A percentile compares a stretch with the other conserved stretches of the same genome.
Conservation (phyloP, 164 flowering plant genomes). For the Cinnamomum chago region DNA sequence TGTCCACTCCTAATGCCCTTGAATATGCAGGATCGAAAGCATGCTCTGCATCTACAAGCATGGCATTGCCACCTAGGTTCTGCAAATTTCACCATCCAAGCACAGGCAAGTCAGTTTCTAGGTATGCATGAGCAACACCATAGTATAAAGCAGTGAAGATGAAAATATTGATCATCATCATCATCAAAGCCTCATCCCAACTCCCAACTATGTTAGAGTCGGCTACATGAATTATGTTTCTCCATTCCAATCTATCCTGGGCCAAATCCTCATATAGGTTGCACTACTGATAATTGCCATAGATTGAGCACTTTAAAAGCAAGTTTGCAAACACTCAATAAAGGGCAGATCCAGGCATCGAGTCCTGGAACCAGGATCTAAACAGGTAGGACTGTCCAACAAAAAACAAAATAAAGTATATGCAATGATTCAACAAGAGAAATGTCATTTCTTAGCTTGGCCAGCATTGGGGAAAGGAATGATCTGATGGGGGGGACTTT, state of each 20-base stretch:
- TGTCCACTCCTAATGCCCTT: slow-evolving; percentile 88
- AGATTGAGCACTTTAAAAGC: neutral
- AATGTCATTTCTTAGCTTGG: too few species aligned
- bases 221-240: neutral
- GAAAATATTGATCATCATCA: neutral
- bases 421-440: neutral
- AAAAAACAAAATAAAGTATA: neutral
- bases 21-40: slow-evolving; percentile 99
- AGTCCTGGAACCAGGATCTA: neutral
- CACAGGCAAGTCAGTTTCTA: slow-evolving; percentile 5
- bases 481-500: neutral
- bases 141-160: neutral
- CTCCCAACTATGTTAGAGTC: neutral
- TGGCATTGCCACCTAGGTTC: slow-evolving; percentile 94
- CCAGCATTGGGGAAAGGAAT: neutral
- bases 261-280: too few species aligned
- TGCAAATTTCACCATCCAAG: slow-evolving; percentile 29
- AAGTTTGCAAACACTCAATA: neutral
- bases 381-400: neutral
- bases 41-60: slow-evolving; percentile 99
- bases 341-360: neutral
- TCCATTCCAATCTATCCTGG: neutral
- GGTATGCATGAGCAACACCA: neutral
- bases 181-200: neutral
- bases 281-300: too few species aligned